phyloP scores from a whole-genome alignment of 1,284 basidiomycete species.

The Cryptococcus sp. region DNA sequence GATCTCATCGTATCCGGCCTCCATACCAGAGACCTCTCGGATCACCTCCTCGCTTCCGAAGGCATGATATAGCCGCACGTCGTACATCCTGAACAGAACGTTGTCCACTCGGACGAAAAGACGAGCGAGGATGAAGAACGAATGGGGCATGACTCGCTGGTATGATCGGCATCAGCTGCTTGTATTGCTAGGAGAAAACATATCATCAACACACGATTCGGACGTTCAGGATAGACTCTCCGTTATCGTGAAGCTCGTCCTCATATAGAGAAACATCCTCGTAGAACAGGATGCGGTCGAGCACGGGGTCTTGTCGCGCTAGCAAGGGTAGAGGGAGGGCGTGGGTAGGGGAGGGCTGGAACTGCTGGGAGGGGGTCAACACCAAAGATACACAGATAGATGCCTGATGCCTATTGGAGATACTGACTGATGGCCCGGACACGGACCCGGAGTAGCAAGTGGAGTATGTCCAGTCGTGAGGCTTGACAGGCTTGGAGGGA shows the following conservation, averaged over 20 bases:
- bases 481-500: conserved; percentile 73
- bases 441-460: conserved; percentile 74
- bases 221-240: conserved; percentile 73
- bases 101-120: conserved; percentile 94
- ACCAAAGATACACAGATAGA: neutral
- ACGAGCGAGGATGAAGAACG: conserved; percentile 82
- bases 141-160: conserved; percentile 96
- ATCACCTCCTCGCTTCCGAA: conserved; percentile 63
- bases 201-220: conserved; percentile 68
- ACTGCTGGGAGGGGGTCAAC: conserved; percentile 24
- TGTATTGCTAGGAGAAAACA: neutral
- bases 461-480: conserved; percentile 98
- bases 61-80: conserved; percentile 86
- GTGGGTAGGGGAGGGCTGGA: conserved; percentile 59
- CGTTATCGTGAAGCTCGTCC: conserved; percentile 92
- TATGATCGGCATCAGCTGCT: neutral
- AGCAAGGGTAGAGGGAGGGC: conserved; percentile 75
- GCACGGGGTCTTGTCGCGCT: conserved; percentile 73
- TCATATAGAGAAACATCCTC: conserved; percentile 89
- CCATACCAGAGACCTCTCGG: conserved; percentile 81
- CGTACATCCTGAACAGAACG: conserved; percentile 86
- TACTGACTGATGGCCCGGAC: conserved; percentile 30
- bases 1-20: conserved; percentile 79
- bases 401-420: neutral
- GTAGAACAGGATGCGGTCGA: conserved; percentile 74